Conservation (phyloP, 495 filamentous ascomycete species). For the Daldinia loculata region DNA sequence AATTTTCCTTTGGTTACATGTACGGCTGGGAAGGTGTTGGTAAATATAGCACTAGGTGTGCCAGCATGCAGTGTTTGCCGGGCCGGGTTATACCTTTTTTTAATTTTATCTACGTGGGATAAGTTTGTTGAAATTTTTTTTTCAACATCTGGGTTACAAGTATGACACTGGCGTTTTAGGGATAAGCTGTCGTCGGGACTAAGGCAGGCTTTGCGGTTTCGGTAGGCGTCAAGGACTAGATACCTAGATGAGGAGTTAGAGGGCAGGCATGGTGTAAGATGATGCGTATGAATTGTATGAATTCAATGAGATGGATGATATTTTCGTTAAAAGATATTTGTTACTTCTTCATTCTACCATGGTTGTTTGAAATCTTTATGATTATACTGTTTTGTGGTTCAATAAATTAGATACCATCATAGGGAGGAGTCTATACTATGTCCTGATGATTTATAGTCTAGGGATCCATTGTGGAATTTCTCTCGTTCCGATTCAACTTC, state of each 20-base stretch:
- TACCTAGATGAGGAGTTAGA: conserved; percentile 9
- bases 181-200: conserved; percentile 3
- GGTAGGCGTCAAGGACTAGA: conserved; percentile 20
- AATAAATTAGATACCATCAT: no score
- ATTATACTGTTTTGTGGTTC: no score
- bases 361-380: no score
- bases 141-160: conserved; percentile 14
- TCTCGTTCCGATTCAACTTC: background rate
- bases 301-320: conserved; percentile 5
- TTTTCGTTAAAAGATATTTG: background rate
- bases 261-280: background rate
- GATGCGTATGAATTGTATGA: conserved; percentile 3
- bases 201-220: background rate
- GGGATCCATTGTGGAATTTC: background rate
- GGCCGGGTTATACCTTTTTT: conserved; percentile 9
- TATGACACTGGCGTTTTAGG: conserved; percentile 11
- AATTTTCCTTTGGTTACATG: conserved; percentile 25
- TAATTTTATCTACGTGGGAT: background rate
- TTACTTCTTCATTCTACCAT: background rate
- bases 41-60: conserved; percentile 26
- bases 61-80: conserved; percentile 13
- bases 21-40: conserved; percentile 13
- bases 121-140: background rate
- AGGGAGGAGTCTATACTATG: no score
- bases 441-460: no score